Conservation (phyloP, 495 filamentous ascomycete species). For the Neurospora sp. region DNA sequence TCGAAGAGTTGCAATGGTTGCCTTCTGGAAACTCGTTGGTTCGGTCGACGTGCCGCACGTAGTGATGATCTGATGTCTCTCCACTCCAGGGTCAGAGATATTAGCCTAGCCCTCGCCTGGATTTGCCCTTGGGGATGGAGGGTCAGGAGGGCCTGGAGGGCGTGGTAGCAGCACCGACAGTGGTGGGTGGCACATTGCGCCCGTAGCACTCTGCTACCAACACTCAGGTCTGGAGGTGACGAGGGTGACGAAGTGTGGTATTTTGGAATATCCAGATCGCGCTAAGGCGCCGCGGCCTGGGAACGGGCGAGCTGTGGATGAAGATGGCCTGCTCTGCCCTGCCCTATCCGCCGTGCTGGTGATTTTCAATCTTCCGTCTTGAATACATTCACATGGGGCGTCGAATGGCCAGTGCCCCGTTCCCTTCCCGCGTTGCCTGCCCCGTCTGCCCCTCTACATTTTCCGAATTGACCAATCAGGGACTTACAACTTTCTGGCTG, state of each 20-base stretch:
- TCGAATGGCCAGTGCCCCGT: background rate
- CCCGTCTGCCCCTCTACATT: background rate
- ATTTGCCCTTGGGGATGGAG: background rate
- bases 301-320: background rate
- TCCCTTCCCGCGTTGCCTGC: background rate
- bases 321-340: background rate
- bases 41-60: background rate
- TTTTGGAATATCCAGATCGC: background rate
- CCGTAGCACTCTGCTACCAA: background rate
- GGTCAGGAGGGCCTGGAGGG: background rate
- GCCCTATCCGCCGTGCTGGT: background rate
- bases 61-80: background rate
- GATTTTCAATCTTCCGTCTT: background rate
- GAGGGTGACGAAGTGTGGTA: background rate
- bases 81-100: background rate
- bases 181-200: background rate
- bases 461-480: background rate
- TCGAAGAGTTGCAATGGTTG: background rate
- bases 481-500: background rate
- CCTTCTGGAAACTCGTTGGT: background rate
- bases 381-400: background rate
- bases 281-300: background rate
- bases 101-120: background rate
- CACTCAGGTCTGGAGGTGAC: background rate
- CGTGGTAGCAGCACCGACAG: background rate